Conservation (phyloP, 257 asterid genomes). For the Petunia axillaris region DNA sequence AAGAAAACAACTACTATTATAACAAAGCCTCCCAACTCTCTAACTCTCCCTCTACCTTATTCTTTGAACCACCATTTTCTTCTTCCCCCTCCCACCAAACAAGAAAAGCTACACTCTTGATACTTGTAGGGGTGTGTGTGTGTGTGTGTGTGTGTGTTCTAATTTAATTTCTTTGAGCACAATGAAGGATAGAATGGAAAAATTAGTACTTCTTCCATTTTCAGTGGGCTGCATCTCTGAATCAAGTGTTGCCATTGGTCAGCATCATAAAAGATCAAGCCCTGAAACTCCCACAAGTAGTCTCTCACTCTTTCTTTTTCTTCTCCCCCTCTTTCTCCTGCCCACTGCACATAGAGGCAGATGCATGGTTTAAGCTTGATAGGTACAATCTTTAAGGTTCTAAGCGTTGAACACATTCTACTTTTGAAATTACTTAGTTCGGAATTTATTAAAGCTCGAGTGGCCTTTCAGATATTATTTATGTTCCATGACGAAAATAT, state of each 20-base stretch:
- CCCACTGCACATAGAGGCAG: background rate
- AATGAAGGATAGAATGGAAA: slow-evolving; percentile 70
- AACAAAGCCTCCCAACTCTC: background rate
- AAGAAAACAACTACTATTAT: slow-evolving; percentile 27
- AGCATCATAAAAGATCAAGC: slow-evolving; percentile 56
- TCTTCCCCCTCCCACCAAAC: slow-evolving; percentile 20
- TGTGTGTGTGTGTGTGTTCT: background rate
- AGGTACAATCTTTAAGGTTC: too few relatives aligned
- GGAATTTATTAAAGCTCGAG: too few relatives aligned
- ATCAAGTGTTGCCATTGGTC: slow-evolving; percentile 67
- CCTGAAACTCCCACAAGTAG: slow-evolving; percentile 55
- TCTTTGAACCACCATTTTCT: slow-evolving; percentile 41
- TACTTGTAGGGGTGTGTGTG: background rate
- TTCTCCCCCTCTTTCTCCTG: background rate
- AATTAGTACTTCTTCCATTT: slow-evolving; percentile 68
- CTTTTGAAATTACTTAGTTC: too few relatives aligned
- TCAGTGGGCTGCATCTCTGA: slow-evolving; percentile 69
- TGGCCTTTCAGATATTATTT: too few relatives aligned
- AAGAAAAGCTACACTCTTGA: background rate
- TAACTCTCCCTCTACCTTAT: slow-evolving; percentile 28
- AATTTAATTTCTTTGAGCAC: background rate
- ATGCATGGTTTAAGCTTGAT: too few relatives aligned
- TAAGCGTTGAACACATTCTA: too few relatives aligned
- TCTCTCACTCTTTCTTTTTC: slow-evolving; percentile 27
- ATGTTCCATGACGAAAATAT: too few relatives aligned